Base-by-base conservation (phyloP, 2,329 filamentous ascomycete genomes). In the Apiospora marii region DNA sequence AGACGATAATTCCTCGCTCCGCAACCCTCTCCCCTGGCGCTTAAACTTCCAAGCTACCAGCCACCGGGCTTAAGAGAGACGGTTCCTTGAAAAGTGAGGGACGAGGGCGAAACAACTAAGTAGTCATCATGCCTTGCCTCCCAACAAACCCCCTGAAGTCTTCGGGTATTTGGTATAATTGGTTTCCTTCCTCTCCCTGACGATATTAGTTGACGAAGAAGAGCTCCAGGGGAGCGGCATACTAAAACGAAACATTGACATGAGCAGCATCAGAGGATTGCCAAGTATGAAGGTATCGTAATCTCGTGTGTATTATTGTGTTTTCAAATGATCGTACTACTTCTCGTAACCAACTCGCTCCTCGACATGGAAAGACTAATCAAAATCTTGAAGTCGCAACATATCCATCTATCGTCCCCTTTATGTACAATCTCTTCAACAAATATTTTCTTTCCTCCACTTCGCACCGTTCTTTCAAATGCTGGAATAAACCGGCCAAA, bases 381-480 rank as follows among this genome's bases (percentile, higher is more conserved):
- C 3, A 51, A 8, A 16, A 19, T 7, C n/a, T 10, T 30, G 34
- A 64, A 64, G 19, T 41, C 14, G 16, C 58, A 41, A 41, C 58
- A 64, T 64, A 8, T 64, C 58, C 58, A 41, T 64, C 58, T 64
- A 64, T 64, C 58, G 22, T 22, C 19, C 30, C 58, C 58, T 14
- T 37, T 64, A 64, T 64, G 34, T 64, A 64, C 58, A 64, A 13
- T 64, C 1, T 64, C 12, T 49, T 49, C 46, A 49, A 10, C 6
- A 13, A 19, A 14, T 22, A 8, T 34, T 13, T 34, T 3, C 0
- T 19, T 24, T 37, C 53, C 58, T 41, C 58, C 19, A n/a, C 58
- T 30, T n/a, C n/a, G n/a, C n/a, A 27, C 13, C 19, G 46, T 12
- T 24, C 3, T 27, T 51, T 51, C 46, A 12, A 49, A 12, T 7